Base-by-base conservation (phyloP, 345 rosid species). In the Balakata baccata region DNA sequence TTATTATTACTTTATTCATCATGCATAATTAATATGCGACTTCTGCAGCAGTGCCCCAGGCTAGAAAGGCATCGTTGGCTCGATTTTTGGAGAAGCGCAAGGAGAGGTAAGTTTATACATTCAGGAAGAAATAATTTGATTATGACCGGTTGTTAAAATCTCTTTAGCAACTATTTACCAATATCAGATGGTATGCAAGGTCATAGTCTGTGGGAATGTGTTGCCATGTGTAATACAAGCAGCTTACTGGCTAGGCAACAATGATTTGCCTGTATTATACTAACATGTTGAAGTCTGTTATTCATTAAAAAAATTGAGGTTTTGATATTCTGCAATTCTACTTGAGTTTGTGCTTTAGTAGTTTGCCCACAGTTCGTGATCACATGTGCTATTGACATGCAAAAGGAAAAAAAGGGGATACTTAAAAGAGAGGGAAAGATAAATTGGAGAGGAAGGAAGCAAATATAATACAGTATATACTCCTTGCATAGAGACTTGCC, bases 41-140 rank as follows among this genome's bases (percentile, higher is more conserved):
- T 38, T 59, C 64, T 39, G 41, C 74, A 7, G 83, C 85, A 78
- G 87, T 92, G 66, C 98, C 99, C 37, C 98, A 89, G 83, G 94
- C 94, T 73, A 90, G 97, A 11, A 84, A 95, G 87, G 99, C 97
- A 47, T 95, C 99, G 14, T 80, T 95, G 86, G 99, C 98, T 81
- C 82, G 94, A 58, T 95, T 95, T 82, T 83, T 95, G 85, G 98
- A 95, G 91, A 92, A 91, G 86, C 96, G 99, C 79, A 95, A 89
- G 85, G 96, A 91, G 81, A 89, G 98, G 99, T 90, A 63, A 53
- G 81, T 38, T 47, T 7, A 12, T 39, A n/a, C 39, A 49, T 22
- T 39, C 20, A 38, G 29, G 46, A 17, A 11, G 57, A 54, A 39
- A 9, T 29, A 29, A 29, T 29, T 29, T 29, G 34, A 29, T 29